Evolutionary conservation across 108 stramenopile genomes (phyloP).

Genomic region (Discostella stelligeroides): DNA sequence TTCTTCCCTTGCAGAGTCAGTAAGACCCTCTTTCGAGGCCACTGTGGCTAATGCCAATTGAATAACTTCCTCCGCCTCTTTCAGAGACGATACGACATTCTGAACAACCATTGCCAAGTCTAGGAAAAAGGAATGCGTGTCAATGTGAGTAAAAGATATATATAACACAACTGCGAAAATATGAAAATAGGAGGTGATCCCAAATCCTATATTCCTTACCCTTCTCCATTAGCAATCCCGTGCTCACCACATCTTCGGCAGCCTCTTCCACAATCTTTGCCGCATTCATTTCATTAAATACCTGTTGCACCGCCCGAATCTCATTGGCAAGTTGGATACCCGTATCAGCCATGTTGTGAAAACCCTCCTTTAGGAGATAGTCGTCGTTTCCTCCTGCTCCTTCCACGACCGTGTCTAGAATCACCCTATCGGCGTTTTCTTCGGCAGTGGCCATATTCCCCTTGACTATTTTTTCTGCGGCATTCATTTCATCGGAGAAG

Average conservation of each 20-base stretch:
- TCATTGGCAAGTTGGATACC: slow-evolving; percentile 14
- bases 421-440: neutral
- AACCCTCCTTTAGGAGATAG: slow-evolving; percentile 13
- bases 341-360: slow-evolving; percentile 1
- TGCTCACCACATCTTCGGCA: slow-evolving; percentile 11
- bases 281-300: slow-evolving; percentile 17
- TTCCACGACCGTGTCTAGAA: too few relatives aligned
- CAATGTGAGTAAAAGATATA: neutral
- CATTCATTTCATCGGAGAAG: slow-evolving; percentile 4
- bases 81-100: slow-evolving; percentile 12
- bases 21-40: slow-evolving; percentile 15
- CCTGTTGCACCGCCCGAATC: slow-evolving; percentile 8
- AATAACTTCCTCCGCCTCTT: slow-evolving; percentile 22
- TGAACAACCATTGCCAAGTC: slow-evolving; percentile 22
- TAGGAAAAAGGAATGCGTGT: neutral
- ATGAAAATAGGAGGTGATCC: too few relatives aligned
- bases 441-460: neutral
- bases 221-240: slow-evolving; percentile 20
- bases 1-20: slow-evolving; percentile 4
- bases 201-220: too few relatives aligned
- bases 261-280: slow-evolving; percentile 22
- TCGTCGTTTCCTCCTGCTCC: neutral
- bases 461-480: slow-evolving; percentile 9
- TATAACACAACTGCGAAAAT: too few relatives aligned
- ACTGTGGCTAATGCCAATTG: slow-evolving; percentile 7